These are phyloP conservation scores for Metschnikowia lachancei DNA, from an alignment of 805 yeast genomes.

Conservation along the genomic window DNA sequence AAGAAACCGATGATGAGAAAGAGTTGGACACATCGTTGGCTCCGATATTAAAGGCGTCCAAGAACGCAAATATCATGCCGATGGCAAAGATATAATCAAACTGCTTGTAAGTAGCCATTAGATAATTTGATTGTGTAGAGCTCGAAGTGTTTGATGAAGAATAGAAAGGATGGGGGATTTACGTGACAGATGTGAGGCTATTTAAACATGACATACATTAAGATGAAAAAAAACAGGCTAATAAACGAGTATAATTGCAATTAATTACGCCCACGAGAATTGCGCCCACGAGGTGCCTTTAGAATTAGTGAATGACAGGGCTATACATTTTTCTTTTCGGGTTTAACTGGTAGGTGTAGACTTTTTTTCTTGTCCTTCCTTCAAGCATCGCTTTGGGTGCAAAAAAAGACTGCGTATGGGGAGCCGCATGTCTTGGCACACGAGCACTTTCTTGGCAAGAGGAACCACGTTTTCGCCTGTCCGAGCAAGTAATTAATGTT, in stretches of 20 bases:
- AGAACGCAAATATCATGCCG: conserved; percentile 65
- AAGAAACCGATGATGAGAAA: conserved; percentile 71
- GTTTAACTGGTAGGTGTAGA: no score
- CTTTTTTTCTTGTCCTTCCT: conserved; percentile 14
- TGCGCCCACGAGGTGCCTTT: conserved; percentile 29
- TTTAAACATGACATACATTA: not conserved
- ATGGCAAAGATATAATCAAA: conserved; percentile 72
- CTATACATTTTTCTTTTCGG: conserved; percentile 28
- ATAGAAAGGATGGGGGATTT: not conserved
- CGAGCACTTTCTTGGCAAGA: conserved; percentile 10
- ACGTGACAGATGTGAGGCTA: not conserved
- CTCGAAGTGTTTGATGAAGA: not conserved
- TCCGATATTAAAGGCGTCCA: conserved; percentile 78
- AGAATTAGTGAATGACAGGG: conserved; percentile 41
- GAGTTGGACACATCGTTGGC: conserved; percentile 84
- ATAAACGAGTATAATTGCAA: not conserved
- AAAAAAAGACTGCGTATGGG: conserved; percentile 11
- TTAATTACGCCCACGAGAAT: not conserved
- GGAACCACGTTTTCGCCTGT: conserved; percentile 17
- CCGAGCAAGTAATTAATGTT: no score
- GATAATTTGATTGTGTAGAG: not conserved
- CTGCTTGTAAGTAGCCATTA: conserved; percentile 44
- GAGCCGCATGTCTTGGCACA: conserved; percentile 7
- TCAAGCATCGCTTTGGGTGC: conserved; percentile 13
- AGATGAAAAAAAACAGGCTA: not conserved